Evolutionary conservation across 495 filamentous ascomycete genomes (phyloP).

Genomic region (Venustampulla echinocandica): DNA sequence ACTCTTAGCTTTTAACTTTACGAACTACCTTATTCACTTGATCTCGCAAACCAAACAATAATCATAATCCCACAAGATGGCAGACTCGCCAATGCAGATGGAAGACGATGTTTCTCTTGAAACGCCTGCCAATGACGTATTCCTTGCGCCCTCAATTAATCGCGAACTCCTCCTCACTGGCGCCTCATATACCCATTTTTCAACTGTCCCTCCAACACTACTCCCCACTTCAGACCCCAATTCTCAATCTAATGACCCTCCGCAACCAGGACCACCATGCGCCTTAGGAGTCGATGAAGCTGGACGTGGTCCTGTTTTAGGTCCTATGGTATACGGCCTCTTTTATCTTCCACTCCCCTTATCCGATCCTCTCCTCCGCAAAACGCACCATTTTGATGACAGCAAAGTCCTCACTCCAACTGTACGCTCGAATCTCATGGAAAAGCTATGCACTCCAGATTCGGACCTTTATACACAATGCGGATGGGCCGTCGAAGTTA

Average conservation of each 20-base stretch:
- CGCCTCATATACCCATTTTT: slow-evolving; percentile 77
- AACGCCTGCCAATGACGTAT: slow-evolving; percentile 47
- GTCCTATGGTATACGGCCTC: slow-evolving; percentile 93
- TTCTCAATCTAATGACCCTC: slow-evolving; percentile 27
- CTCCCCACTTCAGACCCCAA: slow-evolving; percentile 38
- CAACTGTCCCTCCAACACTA: slow-evolving; percentile 51
- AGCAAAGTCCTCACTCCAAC: slow-evolving; percentile 75
- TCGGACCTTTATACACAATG: slow-evolving; percentile 59
- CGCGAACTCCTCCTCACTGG: slow-evolving; percentile 52
- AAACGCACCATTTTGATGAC: slow-evolving; percentile 80
- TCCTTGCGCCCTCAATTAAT: slow-evolving; percentile 76
- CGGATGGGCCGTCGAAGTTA: slow-evolving; percentile 71
- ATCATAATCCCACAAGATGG: slow-evolving; percentile 26
- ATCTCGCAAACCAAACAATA: no score
- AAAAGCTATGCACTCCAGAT: slow-evolving; percentile 54
- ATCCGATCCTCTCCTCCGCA: slow-evolving; percentile 62
- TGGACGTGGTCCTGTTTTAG: slow-evolving; percentile 87
- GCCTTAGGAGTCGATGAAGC: slow-evolving; percentile 92
- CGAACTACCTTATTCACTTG: background rate
- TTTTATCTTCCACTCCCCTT: slow-evolving; percentile 68
- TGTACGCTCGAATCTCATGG: slow-evolving; percentile 68
- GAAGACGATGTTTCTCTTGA: slow-evolving; percentile 40
- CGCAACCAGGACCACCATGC: slow-evolving; percentile 39
- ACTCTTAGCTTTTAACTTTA: background rate
- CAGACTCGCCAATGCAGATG: slow-evolving; percentile 33